Conservation (phyloP, 1,139 yeast species). For the Yamadazyma aaseri region DNA sequence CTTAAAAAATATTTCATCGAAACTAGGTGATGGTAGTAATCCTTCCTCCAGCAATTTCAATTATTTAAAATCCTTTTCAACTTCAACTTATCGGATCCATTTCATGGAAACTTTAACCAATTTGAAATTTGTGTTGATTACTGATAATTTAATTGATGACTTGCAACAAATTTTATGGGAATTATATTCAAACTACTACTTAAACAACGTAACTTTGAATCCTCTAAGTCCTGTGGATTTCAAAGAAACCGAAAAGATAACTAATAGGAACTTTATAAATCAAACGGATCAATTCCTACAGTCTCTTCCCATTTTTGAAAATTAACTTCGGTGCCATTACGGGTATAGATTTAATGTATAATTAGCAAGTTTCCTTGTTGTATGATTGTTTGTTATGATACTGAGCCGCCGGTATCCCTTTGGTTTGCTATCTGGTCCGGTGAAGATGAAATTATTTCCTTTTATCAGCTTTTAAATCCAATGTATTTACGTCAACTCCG, state of each 20-base stretch:
- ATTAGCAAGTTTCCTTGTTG: too few species aligned
- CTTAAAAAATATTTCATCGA: constrained; percentile 68
- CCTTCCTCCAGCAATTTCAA: constrained; percentile 26
- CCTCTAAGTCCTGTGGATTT: constrained; percentile 55
- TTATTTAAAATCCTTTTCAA: constrained; percentile 61
- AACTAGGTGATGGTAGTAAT: constrained; percentile 43
- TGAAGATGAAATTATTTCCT: background rate
- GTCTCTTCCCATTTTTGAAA: constrained; percentile 24
- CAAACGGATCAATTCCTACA: constrained; percentile 41
- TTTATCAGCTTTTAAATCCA: constrained; percentile 2
- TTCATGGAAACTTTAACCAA: constrained; percentile 78
- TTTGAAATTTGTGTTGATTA: constrained; percentile 68
- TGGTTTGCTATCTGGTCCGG: too few species aligned
- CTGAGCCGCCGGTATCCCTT: too few species aligned
- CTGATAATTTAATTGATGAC: constrained; percentile 65
- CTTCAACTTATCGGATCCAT: constrained; percentile 77
- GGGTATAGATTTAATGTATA: too few species aligned
- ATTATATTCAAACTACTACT: constrained; percentile 65
- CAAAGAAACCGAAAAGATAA: constrained; percentile 33
- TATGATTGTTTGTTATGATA: too few species aligned
- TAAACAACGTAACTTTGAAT: constrained; percentile 69
- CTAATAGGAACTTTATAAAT: constrained; percentile 43
- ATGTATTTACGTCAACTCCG: too few species aligned
- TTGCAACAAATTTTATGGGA: constrained; percentile 61
- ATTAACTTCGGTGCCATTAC: constrained; percentile 2